Conservation (phyloP, 768 basidiomycete species). For the Kwoniella dejecticola region DNA sequence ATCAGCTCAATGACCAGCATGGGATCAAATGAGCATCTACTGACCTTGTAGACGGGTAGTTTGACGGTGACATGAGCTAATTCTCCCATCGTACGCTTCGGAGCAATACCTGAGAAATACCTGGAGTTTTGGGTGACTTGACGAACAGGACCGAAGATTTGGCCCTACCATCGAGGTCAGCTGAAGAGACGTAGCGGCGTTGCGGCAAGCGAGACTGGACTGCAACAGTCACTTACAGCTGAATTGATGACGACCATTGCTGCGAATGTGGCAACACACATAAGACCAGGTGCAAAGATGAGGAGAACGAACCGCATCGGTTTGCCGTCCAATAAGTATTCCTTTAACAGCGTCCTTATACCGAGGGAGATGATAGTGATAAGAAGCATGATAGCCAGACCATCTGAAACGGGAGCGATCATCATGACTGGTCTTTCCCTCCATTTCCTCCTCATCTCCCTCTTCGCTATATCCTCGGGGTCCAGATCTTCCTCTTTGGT, state of each 20-base stretch:
- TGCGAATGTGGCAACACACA: slow-evolving; percentile 62
- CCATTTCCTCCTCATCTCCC: slow-evolving; percentile 34
- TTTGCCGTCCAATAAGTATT: slow-evolving; percentile 68
- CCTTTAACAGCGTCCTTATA: slow-evolving; percentile 60
- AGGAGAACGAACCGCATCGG: slow-evolving; percentile 69
- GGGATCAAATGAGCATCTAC: background rate
- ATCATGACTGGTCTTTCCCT: slow-evolving; percentile 46
- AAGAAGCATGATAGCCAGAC: slow-evolving; percentile 44
- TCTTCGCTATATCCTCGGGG: slow-evolving; percentile 45
- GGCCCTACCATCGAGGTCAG: slow-evolving; percentile 22
- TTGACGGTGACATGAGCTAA: slow-evolving; percentile 60
- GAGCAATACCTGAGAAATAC: slow-evolving; percentile 66
- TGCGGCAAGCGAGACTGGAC: background rate
- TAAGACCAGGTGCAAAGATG: slow-evolving; percentile 68
- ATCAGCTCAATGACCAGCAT: background rate
- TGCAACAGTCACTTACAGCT: slow-evolving; percentile 49
- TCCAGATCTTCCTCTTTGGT: slow-evolving; percentile 37
- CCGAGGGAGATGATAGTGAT: slow-evolving; percentile 43
- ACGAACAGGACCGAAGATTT: slow-evolving; percentile 72
- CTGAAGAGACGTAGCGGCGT: too few species aligned
- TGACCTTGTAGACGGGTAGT: slow-evolving; percentile 80
- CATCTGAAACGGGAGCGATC: slow-evolving; percentile 47
- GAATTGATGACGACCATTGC: slow-evolving; percentile 51
- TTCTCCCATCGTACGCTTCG: slow-evolving; percentile 44
- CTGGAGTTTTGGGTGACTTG: slow-evolving; percentile 82